A percentile compares a stretch with the other conserved stretches of the same genome.
Evolutionary conservation across 2,329 filamentous ascomycete species (phyloP).

Genomic region (Mariannaea elegans): DNA sequence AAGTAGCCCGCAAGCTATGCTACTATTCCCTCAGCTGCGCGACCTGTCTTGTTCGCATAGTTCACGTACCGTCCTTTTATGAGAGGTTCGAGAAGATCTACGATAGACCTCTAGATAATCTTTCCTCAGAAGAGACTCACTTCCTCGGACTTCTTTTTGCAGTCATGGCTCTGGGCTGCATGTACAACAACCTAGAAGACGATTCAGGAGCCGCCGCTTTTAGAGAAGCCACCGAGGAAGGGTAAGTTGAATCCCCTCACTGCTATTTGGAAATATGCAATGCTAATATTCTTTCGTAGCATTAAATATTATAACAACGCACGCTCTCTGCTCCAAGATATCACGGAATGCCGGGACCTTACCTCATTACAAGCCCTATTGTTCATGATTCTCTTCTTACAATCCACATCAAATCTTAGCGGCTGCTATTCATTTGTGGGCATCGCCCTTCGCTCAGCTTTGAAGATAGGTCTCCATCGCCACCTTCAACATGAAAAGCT

Average conservation of each 20-base stretch:
- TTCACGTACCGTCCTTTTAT: slow-evolving; percentile 86
- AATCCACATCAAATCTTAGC: slow-evolving; percentile 80
- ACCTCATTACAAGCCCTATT: slow-evolving; percentile 78
- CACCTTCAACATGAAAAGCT: slow-evolving; percentile 72
- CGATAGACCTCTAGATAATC: slow-evolving; percentile 69
- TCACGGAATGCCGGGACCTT: slow-evolving; percentile 77
- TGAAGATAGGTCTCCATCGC: slow-evolving; percentile 81
- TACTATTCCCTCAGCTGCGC: slow-evolving; percentile 65
- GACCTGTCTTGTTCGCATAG: slow-evolving; percentile 70
- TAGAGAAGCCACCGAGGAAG: slow-evolving; percentile 63
- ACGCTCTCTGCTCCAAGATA: slow-evolving; percentile 70
- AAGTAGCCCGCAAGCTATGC: slow-evolving; percentile 62
- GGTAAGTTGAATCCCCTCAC: slow-evolving; percentile 51
- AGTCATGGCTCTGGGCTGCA: slow-evolving; percentile 75
- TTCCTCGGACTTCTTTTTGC: slow-evolving; percentile 78
- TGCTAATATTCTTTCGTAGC: slow-evolving; percentile 53
- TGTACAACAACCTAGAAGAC: slow-evolving; percentile 71
- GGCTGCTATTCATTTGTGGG: slow-evolving; percentile 84
- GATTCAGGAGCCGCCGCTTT: slow-evolving; percentile 59
- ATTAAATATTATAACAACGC: slow-evolving; percentile 79
- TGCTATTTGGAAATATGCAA: not conserved
- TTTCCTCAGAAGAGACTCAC: slow-evolving; percentile 70
- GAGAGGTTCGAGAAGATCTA: slow-evolving; percentile 81
- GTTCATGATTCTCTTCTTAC: slow-evolving; percentile 83
- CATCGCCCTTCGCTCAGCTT: slow-evolving; percentile 77